These are phyloP conservation scores for Clitopilus passeckerianus DNA, from an alignment of 768 basidiomycete species.

Conservation along the genomic window DNA sequence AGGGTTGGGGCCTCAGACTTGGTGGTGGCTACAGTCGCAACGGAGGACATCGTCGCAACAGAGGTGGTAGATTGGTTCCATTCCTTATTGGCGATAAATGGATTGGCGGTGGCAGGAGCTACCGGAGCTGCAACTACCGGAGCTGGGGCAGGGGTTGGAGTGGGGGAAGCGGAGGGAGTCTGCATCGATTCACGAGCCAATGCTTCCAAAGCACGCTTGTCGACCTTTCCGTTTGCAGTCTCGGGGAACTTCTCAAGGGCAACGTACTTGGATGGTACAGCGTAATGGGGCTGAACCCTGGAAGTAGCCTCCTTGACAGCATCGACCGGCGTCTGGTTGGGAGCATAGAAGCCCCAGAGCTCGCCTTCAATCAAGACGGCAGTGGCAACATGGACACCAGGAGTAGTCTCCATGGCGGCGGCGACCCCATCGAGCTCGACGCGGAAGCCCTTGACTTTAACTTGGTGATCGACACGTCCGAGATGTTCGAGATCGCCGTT, in stretches of 20 bases:
- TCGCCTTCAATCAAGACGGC: slow-evolving; percentile 47
- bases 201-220: slow-evolving; percentile 38
- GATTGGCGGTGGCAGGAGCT: neutral
- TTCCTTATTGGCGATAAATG: neutral
- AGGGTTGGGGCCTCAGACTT: slow-evolving; percentile 8
- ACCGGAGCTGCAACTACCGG: slow-evolving; percentile 3
- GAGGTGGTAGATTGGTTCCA: slow-evolving; percentile 6
- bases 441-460: slow-evolving; percentile 60
- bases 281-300: slow-evolving; percentile 55
- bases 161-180: neutral
- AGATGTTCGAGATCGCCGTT: slow-evolving; percentile 52
- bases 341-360: slow-evolving; percentile 54
- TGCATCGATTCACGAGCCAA: slow-evolving; percentile 21
- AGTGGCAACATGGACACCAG: slow-evolving; percentile 38
- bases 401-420: slow-evolving; percentile 38
- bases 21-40: slow-evolving; percentile 4
- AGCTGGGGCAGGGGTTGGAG: neutral
- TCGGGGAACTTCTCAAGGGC: slow-evolving; percentile 41
- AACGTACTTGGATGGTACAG: slow-evolving; percentile 43
- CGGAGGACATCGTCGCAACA: slow-evolving; percentile 4
- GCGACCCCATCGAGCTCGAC: slow-evolving; percentile 63
- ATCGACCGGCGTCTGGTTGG: slow-evolving; percentile 26
- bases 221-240: slow-evolving; percentile 47
- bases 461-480: slow-evolving; percentile 57
- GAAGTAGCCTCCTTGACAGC: slow-evolving; percentile 38